Evolutionary conservation across 2,329 filamentous ascomycete species (phyloP), one percentile per base, ranked within the genome.

Genomic region (Claviceps sp.): DNA sequence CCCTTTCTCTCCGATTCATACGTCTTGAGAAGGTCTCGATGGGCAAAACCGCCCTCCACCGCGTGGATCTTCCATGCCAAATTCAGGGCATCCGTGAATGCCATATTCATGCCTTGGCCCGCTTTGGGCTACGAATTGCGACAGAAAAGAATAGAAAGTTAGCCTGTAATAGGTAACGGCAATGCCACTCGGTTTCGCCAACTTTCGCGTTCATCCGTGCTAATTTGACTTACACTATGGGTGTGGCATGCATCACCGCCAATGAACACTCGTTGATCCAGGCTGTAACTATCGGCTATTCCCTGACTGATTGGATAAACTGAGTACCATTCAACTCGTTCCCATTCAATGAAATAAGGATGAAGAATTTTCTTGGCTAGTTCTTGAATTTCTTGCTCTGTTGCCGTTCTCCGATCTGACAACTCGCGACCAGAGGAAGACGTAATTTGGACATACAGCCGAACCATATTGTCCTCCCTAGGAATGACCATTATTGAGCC

Each of bases 11-110:
- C 90, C 2, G 77, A 75, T 69, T 96, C 88, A 65, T 96, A 97
- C 0, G 90, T 93, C 55, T 82, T 79, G 49, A 97, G 77, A 18
- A 93, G 75, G 3, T 79, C 78, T 55, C 87, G 84, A 34, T 82
- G 71, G 1, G 89, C 87, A 58, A 95, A 87, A 13, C 89, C 89
- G 26, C 77, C 76, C 64, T 95, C 89, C 9, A 96, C 91, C 38
- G 87, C 82, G 64, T 95, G 90, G 49, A 96, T 87, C 72, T 97
- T 97, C 90, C 90, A 97, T 7, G 90, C 90, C 42, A 97, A 74
- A 66, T 96, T 97, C 54, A 89, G 79, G 0, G 89, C 89, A 59
- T 91, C 85, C 49, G 86, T 72, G 68, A 89, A 88, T 3, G 84
- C 84, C 0, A 85, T 85, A 61, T 89, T 89, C 85, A 89, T 89